These are phyloP conservation scores for Vigna mungo DNA, from an alignment of 306 rosid species.

Conservation along the genomic window DNA sequence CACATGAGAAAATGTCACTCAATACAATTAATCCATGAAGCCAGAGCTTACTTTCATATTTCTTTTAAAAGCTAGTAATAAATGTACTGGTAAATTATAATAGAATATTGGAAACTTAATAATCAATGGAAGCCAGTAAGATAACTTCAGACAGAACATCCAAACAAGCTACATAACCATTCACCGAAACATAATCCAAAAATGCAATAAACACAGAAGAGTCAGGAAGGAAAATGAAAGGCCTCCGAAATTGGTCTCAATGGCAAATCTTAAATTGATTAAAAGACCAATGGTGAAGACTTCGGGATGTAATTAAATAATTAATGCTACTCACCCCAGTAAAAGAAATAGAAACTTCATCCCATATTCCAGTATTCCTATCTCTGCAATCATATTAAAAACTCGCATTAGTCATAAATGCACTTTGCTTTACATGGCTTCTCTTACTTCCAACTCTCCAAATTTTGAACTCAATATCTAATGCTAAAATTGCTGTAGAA, in stretches of 20 bases:
- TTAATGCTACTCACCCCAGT: slow-evolving; percentile 82
- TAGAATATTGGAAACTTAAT: slow-evolving; percentile 4
- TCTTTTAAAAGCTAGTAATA: slow-evolving; percentile 20
- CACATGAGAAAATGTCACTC: neutral
- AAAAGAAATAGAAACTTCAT: slow-evolving; percentile 78
- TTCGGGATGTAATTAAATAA: slow-evolving; percentile 33
- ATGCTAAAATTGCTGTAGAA: slow-evolving; percentile 8
- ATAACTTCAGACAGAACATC: neutral
- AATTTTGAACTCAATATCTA: slow-evolving; percentile 27
- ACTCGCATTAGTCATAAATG: slow-evolving; percentile 40
- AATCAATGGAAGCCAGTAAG: neutral
- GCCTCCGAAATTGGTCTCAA: slow-evolving; percentile 6
- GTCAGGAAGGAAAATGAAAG: slow-evolving; percentile 19
- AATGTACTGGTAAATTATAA: neutral
- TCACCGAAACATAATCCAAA: neutral
- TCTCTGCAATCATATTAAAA: slow-evolving; percentile 65
- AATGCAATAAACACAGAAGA: neutral
- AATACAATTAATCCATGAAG: neutral
- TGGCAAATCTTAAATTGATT: slow-evolving; percentile 14
- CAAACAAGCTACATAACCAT: neutral
- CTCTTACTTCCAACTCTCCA: slow-evolving; percentile 28
- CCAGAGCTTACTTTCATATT: neutral
- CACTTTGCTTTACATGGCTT: slow-evolving; percentile 24
- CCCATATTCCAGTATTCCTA: slow-evolving; percentile 99
- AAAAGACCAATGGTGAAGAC: slow-evolving; percentile 5